Conservation (phyloP, 2,329 filamentous ascomycete species). For the Cytospora piceicola region DNA sequence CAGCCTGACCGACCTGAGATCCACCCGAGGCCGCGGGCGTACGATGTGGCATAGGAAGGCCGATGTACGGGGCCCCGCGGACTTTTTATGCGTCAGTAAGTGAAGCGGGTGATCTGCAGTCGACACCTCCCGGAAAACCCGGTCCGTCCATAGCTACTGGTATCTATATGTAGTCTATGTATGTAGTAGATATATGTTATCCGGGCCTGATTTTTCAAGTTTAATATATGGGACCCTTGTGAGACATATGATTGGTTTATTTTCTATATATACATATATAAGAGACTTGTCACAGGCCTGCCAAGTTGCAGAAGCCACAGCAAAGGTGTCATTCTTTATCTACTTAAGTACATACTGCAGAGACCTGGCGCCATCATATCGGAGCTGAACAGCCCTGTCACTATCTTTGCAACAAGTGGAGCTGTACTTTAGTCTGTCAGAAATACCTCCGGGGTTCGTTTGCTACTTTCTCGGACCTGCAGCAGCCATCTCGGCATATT, state of each 20-base stretch:
- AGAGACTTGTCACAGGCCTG: neutral
- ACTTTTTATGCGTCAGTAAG: neutral
- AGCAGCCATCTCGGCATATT: neutral
- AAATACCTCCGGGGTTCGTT: neutral
- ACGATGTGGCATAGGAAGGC: no score
- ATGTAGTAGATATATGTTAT: no score
- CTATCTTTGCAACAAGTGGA: neutral
- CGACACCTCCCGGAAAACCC: neutral
- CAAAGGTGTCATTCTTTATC: neutral
- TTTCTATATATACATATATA: neutral
- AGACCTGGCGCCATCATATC: slow-evolving; percentile 2
- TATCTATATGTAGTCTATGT: no score
- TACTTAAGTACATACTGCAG: no score
- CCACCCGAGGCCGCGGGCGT: no score
- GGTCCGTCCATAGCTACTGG: neutral
- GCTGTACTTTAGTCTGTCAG: neutral
- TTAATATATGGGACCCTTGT: neutral
- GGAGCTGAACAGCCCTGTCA: slow-evolving; percentile 19
- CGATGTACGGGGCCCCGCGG: neutral
- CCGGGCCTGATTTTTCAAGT: neutral
- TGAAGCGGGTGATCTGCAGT: neutral
- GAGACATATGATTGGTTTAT: neutral
- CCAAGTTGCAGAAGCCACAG: neutral
- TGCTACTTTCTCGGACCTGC: neutral
- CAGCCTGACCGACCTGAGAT: no score